Evolutionary conservation across 2,329 filamentous ascomycete genomes (phyloP).

Genomic region (Ustulina deusta): DNA sequence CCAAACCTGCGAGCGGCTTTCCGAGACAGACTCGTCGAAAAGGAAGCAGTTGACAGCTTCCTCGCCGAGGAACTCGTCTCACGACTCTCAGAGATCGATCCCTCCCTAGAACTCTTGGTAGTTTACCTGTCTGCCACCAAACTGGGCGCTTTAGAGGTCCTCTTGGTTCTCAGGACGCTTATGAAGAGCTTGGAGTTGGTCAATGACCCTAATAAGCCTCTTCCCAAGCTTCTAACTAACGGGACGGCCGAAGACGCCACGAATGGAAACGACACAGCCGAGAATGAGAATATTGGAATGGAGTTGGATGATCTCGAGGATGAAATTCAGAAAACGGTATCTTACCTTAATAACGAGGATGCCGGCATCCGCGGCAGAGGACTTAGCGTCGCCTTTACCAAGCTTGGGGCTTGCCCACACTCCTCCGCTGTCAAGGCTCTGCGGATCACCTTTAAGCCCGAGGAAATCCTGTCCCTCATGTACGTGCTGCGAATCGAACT

Average conservation of each 20-base stretch:
- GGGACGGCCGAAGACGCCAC: constrained; percentile 44
- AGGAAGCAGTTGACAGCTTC: constrained; percentile 60
- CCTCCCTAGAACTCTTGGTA: constrained; percentile 74
- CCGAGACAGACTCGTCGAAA: constrained; percentile 59
- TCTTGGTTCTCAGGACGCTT: constrained; percentile 73
- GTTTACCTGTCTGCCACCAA: constrained; percentile 74
- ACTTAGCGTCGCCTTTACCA: constrained; percentile 75
- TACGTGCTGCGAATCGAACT: constrained; percentile 79
- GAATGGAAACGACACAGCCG: constrained; percentile 46
- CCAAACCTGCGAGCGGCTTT: constrained; percentile 71
- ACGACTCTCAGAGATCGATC: constrained; percentile 73
- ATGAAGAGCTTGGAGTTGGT: constrained; percentile 76
- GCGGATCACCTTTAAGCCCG: constrained; percentile 71
- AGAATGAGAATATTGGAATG: constrained; percentile 58
- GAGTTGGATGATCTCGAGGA: constrained; percentile 71
- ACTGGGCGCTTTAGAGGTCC: constrained; percentile 73
- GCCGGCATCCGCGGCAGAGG: constrained; percentile 72
- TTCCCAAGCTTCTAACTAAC: constrained; percentile 50
- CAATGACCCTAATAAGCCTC: constrained; percentile 55
- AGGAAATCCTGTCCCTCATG: constrained; percentile 78
- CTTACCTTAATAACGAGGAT: constrained; percentile 73
- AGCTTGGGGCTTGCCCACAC: constrained; percentile 74
- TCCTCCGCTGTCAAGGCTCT: constrained; percentile 71
- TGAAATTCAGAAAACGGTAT: constrained; percentile 75
- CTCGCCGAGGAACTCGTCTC: constrained; percentile 71